Evolutionary conservation across 2,329 filamentous ascomycete species (phyloP), one percentile per base, ranked within the genome.

Genomic region (Huntiella decipiens): DNA sequence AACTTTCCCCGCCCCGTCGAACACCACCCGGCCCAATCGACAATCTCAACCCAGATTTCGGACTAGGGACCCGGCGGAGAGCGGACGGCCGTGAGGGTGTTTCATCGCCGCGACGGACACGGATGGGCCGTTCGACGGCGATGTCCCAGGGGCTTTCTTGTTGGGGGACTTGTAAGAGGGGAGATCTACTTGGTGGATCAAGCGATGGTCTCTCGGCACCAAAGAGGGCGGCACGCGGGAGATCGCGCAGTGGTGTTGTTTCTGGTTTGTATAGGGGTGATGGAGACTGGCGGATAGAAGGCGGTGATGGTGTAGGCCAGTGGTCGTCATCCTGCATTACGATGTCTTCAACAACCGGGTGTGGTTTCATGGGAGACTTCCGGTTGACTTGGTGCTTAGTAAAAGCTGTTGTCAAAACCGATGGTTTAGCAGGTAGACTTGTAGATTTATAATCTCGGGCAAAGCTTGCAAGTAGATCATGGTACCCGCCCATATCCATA

Each of bases 71-170:
- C 4, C 39, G 39, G 12, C 35, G 35, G 8, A 38, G 15, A 4
- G 12, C 31, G 10, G 44, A 33, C 11, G 34, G 37, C 15, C 44
- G 38, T 33, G 32, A 35, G 12, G 47, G 44, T 32, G 40, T 43
- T n/a, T 49, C 47, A 12, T 49, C 40, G 39, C 47, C 47, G 38
- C 47, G 42, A 7, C 47, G 44, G 15, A 46, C 36, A 7, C 40
- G 39, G 28, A 49, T 40, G 8, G 47, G 47, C 10, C 47, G 34
- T 17, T 48, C 44, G 11, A 46, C 36, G 6, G 47, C 44, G 3
- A 22, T 42, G 11, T 46, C 44, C 44, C 44, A 44, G n/a, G 35
- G 33, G 12, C 22, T 15, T 32, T 44, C 44, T 17, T 32, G 38
- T 31, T 34, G 22, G 3, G 36, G 38, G 22, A 36, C 22, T 40